Evolutionary conservation across 345 rosid species (phyloP), one percentile per base, ranked within the genome.

Genomic region (Rhizophora apiculata): DNA sequence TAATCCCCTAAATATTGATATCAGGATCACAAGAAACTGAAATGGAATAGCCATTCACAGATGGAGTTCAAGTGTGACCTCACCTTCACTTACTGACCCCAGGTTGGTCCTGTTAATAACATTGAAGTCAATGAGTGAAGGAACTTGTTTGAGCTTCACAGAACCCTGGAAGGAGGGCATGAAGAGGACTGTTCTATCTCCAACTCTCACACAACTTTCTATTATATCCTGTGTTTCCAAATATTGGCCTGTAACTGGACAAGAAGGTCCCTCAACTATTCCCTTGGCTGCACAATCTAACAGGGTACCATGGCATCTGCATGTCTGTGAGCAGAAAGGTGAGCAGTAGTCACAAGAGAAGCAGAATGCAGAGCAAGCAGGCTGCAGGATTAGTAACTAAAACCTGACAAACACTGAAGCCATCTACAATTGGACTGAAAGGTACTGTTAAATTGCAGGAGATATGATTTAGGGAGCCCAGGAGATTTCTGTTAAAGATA

Each of bases 31-130:
- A 60, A 63, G 51, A 59, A 63, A 64, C 60, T 75, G 56, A 69
- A 73, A 48, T 36, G 49, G 19, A 39, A 16, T 64, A 54, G 61
- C 36, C 29, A 32, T 11, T 27, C 7, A 29, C 1, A 7, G 24
- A 46, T 22, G 68, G 74, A 60, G 34, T 43, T 58, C 32, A 24
- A 27, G 19, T 22, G 51, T 63, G n/a, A 66, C 48, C 51, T 61
- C 84, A 90, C 98, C 96, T 84, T 93, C 98, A 78, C 81, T 87
- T 20, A 89, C 78, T 81, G 96, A 78, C 56, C 73, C 74, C 78
- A 93, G 68, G 73, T 85, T 86, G 69, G 88, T 85, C 82, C 96
- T 84, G 75, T 87, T 89, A 62, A 87, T 83, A 67, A 93, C 72
- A 43, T 72, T 72, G 84, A 93, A 89, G 63, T 84, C 73, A 54